Base-by-base conservation (phyloP, 371 early-diverging fungal species). In the Amoeboaphelidium occidentale region DNA sequence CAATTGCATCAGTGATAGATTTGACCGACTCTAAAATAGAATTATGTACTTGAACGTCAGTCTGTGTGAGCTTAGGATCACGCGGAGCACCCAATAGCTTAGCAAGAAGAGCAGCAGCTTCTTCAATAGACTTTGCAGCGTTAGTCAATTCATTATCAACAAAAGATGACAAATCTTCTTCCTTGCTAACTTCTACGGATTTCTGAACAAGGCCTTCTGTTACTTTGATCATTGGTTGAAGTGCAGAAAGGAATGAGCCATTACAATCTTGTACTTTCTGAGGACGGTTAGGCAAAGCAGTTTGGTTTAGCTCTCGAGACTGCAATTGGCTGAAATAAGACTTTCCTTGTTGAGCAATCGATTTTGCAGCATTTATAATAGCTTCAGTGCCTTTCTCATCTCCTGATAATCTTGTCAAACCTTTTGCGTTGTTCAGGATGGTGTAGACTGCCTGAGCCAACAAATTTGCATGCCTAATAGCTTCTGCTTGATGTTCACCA, bases 101-200 rank as follows among this genome's bases (percentile, higher is more conserved):
- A 62, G 80, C 75, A 51, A 94, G 67, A 23, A 79, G 74, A 20
- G 70, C 67, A 2, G 86, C 75, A 3, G 96, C 96, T 44, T 81
- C 85, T 58, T 88, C 86, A 57, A 94, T 91, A 2, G 84, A 84
- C 39, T 74, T 66, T 6, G 89, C 88, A 2, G 93, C 96, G 42
- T 75, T 73, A 41, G 73, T 64, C 96, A 94, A 90, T 62, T 86
- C 88, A 51, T 76, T 67, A 56, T 91, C 96, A 28, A 94, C 92
- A 45, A 82, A 63, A 54, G 86, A 84, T 14, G 81, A 83, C 23
- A 94, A 62, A 59, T 92, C 90, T n/a, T 73, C 79, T 52, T 76
- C 77, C 20, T 3, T 55, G 23, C 25, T 53, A 50, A 77, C 60
- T 43, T 65, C 55, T 42, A 49, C 60, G 14, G 68, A 78, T 43